Base-by-base conservation (phyloP, 495 filamentous ascomycete genomes). In the Penicillium parvum region DNA sequence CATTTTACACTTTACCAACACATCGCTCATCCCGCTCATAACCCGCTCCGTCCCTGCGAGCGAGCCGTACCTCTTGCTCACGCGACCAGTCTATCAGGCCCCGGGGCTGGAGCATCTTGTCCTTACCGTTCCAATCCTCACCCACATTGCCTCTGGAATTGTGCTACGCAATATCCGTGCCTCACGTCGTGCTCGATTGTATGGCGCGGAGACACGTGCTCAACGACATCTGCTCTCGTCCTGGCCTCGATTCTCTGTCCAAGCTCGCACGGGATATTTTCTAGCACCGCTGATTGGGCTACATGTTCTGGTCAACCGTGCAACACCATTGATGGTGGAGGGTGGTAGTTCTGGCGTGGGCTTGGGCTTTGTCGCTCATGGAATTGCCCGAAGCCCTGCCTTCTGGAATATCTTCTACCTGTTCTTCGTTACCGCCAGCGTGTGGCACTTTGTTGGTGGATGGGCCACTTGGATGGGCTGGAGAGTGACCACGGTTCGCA, bases 361-460 rank as follows among this genome's bases (percentile, higher is more conserved):
- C 1, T 65, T 96, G 19, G 81, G 79, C 15, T 96, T 83, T 61
- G 78, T 95, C 0, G 81, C 82, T n/a, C 89, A 95, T 63, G 90
- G 88, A 4, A 89, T 96, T 59, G 81, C 79, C 27, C 74, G 78
- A 20, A 78, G 80, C 59, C 76, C 79, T 5, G 40, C 76, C 10
- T 66, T 86, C n/a, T 79, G 78, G 37, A 84, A 81, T 65, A 45
- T 72, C 1, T 78, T 84, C 11, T 95, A 90, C 55, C 55, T 69
- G 3, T 66, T 76, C 9, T 73, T 96, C 54, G 67, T 96, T 16
- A 74, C 73, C 3, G 63, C 84, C 0, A 86, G 81, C 5, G 81
- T 75, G 14, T 89, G 82, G 46, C 90, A 96, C 68, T 79, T 90
- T 50, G 77, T 87, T 16, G 94, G 87, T 74, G 90, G 90, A 1